Conservation (phyloP, 148 eudicot genomes). For the Amaranthus cruentus region DNA sequence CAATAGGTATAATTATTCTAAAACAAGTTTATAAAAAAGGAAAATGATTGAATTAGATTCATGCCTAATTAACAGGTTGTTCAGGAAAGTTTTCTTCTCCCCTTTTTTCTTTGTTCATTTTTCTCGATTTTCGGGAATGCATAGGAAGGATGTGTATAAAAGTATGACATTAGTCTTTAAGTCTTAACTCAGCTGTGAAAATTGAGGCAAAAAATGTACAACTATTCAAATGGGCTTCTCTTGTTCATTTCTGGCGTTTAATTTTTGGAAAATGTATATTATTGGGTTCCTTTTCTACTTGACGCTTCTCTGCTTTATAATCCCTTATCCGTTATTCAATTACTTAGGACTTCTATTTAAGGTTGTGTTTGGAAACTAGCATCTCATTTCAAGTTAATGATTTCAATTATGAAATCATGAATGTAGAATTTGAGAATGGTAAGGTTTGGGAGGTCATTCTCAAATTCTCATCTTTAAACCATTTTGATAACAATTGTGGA, state of each 20-base stretch:
- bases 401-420: too few relatives aligned
- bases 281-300: background rate
- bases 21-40: background rate
- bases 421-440: too few relatives aligned
- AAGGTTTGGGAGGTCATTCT: too few relatives aligned
- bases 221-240: constrained; percentile 11
- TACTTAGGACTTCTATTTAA: too few relatives aligned
- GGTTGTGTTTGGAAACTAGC: too few relatives aligned
- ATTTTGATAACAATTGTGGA: too few relatives aligned
- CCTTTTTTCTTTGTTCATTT: background rate
- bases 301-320: too few relatives aligned
- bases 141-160: constrained; percentile 27
- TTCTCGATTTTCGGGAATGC: background rate
- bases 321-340: too few relatives aligned
- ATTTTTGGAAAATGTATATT: background rate
- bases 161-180: constrained; percentile 9
- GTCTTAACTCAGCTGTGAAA: constrained; percentile 1
- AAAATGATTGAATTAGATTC: constrained; percentile 22
- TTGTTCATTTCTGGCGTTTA: constrained; percentile 5
- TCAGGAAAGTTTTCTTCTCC: constrained; percentile 19
- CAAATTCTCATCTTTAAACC: too few relatives aligned
- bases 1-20: constrained; percentile 21
- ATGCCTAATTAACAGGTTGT: constrained; percentile 17
- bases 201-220: constrained; percentile 10
- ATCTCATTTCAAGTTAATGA: too few relatives aligned